Evolutionary conservation across 2,329 filamentous ascomycete genomes (phyloP).

Genomic region (Fusarium begoniae): DNA sequence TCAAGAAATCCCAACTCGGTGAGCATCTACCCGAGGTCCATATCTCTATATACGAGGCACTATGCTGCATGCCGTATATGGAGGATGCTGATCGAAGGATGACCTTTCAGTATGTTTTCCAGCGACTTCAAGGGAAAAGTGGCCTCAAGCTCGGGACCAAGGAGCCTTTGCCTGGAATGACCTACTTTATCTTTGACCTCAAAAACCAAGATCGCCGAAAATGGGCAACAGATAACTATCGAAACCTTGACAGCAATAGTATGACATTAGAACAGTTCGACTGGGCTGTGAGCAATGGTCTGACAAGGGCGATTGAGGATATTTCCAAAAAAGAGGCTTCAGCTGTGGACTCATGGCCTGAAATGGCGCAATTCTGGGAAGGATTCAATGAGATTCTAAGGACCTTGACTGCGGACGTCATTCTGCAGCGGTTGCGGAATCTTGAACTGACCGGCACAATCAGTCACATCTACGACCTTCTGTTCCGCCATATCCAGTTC

Average conservation of each 20-base stretch:
- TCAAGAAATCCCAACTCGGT: conserved; percentile 58
- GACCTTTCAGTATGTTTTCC: conserved; percentile 84
- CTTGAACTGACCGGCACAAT: conserved; percentile 72
- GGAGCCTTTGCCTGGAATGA: conserved; percentile 81
- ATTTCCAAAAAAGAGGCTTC: conserved; percentile 61
- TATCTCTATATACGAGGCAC: conserved; percentile 84
- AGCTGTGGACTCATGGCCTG: conserved; percentile 48
- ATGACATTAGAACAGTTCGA: conserved; percentile 82
- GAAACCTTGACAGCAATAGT: conserved; percentile 62
- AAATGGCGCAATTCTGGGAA: conserved; percentile 80
- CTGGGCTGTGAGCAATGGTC: conserved; percentile 81
- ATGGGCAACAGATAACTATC: conserved; percentile 53
- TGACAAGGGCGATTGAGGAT: conserved; percentile 72
- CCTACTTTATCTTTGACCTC: conserved; percentile 77
- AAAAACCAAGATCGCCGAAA: conserved; percentile 64
- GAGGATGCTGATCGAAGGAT: conserved; percentile 59
- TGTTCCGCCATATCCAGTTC: conserved; percentile 62
- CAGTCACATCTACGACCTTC: conserved; percentile 73
- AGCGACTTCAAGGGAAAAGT: conserved; percentile 75
- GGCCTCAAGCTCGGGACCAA: conserved; percentile 79
- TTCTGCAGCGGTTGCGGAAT: conserved; percentile 80
- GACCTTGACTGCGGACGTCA: conserved; percentile 75
- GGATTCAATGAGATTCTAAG: conserved; percentile 79
- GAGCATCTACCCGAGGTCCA: conserved; percentile 67
- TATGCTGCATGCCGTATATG: conserved; percentile 86